phyloP scores from a whole-genome alignment of 352 stramenopile species.

The Pythium dissotocum region DNA sequence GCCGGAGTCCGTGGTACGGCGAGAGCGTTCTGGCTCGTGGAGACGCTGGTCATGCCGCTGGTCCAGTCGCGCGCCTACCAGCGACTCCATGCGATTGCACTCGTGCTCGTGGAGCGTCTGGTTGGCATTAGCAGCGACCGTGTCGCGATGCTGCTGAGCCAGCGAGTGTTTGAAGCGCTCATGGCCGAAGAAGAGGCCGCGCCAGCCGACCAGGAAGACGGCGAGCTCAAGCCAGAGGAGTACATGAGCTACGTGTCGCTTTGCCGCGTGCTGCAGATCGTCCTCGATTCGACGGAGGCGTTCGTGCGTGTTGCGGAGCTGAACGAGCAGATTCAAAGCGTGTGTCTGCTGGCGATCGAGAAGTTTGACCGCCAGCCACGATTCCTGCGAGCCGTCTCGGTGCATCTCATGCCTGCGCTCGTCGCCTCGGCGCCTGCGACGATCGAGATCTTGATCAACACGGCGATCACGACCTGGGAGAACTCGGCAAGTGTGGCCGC shows the following conservation, averaged over 20 bases:
- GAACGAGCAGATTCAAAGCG: conserved; percentile 22
- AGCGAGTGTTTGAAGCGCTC: conserved; percentile 24
- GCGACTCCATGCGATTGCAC: conserved; percentile 27
- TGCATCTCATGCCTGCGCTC: conserved; percentile 50
- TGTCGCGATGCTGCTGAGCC: conserved; percentile 19
- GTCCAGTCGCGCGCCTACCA: conserved; percentile 18
- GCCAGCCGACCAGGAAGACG: conserved; percentile 17
- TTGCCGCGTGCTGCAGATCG: conserved; percentile 48
- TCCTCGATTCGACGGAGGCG: conserved; percentile 18
- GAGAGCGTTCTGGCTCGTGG: conserved; percentile 28
- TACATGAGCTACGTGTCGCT: conserved; percentile 45
- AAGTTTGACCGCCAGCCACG: conserved; percentile 39
- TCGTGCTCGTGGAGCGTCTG: conserved; percentile 22
- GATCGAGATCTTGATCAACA: conserved; percentile 20
- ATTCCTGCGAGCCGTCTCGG: conserved; percentile 46
- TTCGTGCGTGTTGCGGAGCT: conserved; percentile 21
- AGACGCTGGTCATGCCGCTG: conserved; percentile 28
- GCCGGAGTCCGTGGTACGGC: conserved; percentile 12
- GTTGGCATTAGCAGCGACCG: conserved; percentile 17
- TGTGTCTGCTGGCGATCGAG: conserved; percentile 46
- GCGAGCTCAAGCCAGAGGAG: conserved; percentile 3
- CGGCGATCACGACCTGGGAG: conserved; percentile 24
- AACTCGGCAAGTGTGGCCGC: conserved; percentile 17
- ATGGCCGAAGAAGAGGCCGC: conserved; percentile 7
- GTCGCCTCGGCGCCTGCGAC: conserved; percentile 22